Evolutionary conservation across 2,329 filamentous ascomycete genomes (phyloP).

Genomic region (Juglanconis oblonga): DNA sequence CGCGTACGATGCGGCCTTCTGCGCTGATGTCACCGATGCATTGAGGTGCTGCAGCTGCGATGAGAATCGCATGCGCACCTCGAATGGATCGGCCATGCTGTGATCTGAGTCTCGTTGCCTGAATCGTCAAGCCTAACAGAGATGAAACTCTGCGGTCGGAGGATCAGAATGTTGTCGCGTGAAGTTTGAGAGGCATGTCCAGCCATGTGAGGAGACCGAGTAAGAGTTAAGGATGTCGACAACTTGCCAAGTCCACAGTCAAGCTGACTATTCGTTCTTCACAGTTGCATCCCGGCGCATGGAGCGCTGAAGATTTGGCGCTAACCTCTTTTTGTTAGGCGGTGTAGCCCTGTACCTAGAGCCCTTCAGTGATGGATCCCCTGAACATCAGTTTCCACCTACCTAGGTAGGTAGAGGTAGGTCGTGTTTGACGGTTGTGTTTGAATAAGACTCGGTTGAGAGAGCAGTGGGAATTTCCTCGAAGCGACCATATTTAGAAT

Average conservation of each 20-base stretch:
- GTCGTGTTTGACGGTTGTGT: too few species aligned
- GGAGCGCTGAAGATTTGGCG: background rate
- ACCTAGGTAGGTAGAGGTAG: too few species aligned
- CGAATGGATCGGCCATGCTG: constrained; percentile 78
- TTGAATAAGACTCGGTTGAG: too few species aligned
- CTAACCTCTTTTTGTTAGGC: constrained; percentile 1
- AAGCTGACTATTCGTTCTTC: background rate
- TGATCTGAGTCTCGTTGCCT: background rate
- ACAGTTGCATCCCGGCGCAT: background rate
- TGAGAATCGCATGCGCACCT: constrained; percentile 97
- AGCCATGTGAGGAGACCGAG: background rate
- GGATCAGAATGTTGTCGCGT: background rate
- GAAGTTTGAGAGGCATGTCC: background rate
- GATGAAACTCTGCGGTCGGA: background rate
- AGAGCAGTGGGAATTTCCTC: too few species aligned
- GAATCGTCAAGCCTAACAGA: background rate
- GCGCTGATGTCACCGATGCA: constrained; percentile 81
- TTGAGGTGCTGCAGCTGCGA: constrained; percentile 85
- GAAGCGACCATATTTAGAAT: too few species aligned
- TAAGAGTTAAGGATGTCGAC: background rate
- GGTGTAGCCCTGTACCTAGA: background rate
- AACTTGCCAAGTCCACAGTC: background rate
- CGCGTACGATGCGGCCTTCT: constrained; percentile 93
- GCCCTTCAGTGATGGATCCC: background rate
- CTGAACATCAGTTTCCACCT: background rate